phyloP scores from a whole-genome alignment of 2,329 filamentous ascomycete species.

The Trichothecium roseum region DNA sequence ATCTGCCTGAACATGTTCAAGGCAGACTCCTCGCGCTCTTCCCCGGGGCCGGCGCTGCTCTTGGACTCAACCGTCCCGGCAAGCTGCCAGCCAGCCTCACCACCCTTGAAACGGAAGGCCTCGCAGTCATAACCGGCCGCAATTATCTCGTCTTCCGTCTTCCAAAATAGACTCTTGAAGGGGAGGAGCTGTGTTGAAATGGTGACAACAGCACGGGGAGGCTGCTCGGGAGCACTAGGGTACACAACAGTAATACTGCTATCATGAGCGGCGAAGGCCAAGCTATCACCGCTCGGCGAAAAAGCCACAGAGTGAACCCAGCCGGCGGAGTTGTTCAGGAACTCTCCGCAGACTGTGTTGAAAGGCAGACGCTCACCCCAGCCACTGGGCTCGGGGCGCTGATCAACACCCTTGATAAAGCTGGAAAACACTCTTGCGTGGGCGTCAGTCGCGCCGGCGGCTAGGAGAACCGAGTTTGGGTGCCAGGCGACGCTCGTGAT shows the following conservation, averaged over 20 bases:
- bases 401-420: slow-evolving; percentile 93
- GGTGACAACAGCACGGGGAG: slow-evolving; percentile 81
- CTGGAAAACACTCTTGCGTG: slow-evolving; percentile 90
- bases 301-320: slow-evolving; percentile 95
- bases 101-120: slow-evolving; percentile 79
- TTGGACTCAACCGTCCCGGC: slow-evolving; percentile 72
- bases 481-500: slow-evolving; percentile 95
- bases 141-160: slow-evolving; percentile 82
- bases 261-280: slow-evolving; percentile 91
- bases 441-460: slow-evolving; percentile 92
- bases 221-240: slow-evolving; percentile 80
- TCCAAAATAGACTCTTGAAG: slow-evolving; percentile 91
- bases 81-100: slow-evolving; percentile 72
- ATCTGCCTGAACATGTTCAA: slow-evolving; percentile 98
- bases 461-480: slow-evolving; percentile 90
- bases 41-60: slow-evolving; percentile 49
- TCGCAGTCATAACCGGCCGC: slow-evolving; percentile 88
- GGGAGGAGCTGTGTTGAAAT: slow-evolving; percentile 84
- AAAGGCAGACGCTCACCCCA: slow-evolving; percentile 97
- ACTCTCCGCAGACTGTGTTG: slow-evolving; percentile 97
- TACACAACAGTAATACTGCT: slow-evolving; percentile 96
- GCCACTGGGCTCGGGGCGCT: slow-evolving; percentile 70
- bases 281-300: slow-evolving; percentile 82
- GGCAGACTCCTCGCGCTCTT: slow-evolving; percentile 75
- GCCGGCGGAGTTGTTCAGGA: slow-evolving; percentile 86